These are phyloP conservation scores for Ananas comosus DNA, from an alignment of 176 grass and related monocot genomes.

Conservation along the genomic window DNA sequence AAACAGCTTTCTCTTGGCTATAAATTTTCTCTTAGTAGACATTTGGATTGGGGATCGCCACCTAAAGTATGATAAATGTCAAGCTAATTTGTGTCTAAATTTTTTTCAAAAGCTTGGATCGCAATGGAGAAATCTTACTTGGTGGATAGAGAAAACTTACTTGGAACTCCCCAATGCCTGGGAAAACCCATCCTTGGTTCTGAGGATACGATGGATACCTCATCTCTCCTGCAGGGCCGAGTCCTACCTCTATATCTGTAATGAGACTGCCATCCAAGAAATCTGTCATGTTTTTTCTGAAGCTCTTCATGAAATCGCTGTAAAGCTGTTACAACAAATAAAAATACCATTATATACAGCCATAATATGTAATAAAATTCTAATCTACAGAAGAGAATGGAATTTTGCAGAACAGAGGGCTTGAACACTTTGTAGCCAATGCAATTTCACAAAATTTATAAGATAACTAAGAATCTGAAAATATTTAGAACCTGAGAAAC, in stretches of 20 bases:
- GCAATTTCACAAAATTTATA: no score
- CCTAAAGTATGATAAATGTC: no score
- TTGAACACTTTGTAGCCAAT: not conserved
- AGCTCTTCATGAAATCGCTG: constrained; percentile 81
- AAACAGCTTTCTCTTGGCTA: no score
- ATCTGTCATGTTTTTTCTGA: constrained; percentile 65
- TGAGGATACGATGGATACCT: constrained; percentile 84
- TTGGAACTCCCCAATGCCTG: constrained; percentile 87
- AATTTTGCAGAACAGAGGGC: not conserved
- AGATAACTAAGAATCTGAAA: no score
- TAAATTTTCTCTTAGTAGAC: no score
- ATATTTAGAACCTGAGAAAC: not conserved
- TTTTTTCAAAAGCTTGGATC: no score
- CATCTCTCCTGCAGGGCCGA: constrained; percentile 79
- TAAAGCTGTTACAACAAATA: constrained; percentile 48
- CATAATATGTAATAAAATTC: not conserved
- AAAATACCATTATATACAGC: not conserved
- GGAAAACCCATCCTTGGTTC: constrained; percentile 68
- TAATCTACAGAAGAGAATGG: not conserved
- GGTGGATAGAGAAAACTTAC: constrained; percentile 21
- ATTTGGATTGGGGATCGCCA: no score
- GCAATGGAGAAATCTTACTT: no score
- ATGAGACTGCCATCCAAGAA: constrained; percentile 57
- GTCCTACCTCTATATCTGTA: constrained; percentile 80
- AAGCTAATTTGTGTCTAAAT: no score